phyloP scores from a whole-genome alignment of 2,329 filamentous ascomycete species.

The Diatrype stigma region DNA sequence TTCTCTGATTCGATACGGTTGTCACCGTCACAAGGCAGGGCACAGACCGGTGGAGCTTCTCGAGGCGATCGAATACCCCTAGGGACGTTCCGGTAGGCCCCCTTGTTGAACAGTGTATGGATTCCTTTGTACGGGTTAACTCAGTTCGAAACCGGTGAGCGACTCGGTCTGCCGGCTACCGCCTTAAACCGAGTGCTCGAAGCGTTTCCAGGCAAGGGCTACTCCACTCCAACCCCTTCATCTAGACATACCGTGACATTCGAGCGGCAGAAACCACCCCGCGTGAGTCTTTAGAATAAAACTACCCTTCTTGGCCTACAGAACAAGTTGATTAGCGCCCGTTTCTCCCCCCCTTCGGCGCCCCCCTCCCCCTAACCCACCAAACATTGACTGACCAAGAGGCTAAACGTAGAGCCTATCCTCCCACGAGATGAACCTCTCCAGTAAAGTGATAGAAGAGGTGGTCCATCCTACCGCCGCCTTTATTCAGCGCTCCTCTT shows the following conservation, averaged over 20 bases:
- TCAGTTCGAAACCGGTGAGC: background rate
- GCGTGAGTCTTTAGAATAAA: too few relatives aligned
- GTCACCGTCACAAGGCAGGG: background rate
- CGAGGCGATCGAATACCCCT: background rate
- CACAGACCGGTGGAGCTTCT: background rate
- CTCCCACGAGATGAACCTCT: constrained; percentile 46
- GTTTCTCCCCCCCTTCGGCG: too few relatives aligned
- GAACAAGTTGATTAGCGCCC: too few relatives aligned
- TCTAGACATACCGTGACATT: background rate
- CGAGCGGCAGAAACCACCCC: too few relatives aligned
- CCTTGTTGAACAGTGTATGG: background rate
- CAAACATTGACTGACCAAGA: background rate
- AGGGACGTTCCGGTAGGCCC: background rate
- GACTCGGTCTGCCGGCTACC: background rate
- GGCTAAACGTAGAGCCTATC: constrained; percentile 9
- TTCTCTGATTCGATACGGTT: background rate
- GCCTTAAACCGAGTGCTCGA: background rate
- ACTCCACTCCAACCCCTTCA: background rate
- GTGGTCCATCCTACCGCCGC: constrained; percentile 57
- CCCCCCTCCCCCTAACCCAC: background rate
- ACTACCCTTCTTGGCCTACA: too few relatives aligned
- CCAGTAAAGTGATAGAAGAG: constrained; percentile 47
- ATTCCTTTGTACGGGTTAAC: background rate
- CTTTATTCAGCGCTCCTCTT: constrained; percentile 28
- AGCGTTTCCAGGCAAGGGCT: background rate